Conservation (phyloP, 129 eudicot species). For the Flaveria robusta region DNA sequence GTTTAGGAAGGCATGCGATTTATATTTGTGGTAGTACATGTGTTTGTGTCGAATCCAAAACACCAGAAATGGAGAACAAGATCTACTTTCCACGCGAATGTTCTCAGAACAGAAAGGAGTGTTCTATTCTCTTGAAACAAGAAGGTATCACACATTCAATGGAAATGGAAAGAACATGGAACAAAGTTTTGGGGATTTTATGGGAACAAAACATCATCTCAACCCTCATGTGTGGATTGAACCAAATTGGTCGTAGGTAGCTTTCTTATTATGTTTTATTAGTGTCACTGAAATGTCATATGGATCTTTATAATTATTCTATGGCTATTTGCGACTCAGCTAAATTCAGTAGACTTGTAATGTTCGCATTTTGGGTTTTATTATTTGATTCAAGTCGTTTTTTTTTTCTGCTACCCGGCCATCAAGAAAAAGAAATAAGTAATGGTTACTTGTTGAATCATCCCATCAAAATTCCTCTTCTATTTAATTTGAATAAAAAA, state of each 20-base stretch:
- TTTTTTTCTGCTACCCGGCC: too few relatives aligned
- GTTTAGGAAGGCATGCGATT: constrained; percentile 22
- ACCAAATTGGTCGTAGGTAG: constrained; percentile 27
- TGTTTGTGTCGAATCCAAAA: background rate
- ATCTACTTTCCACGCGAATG: constrained; percentile 23
- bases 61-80: constrained; percentile 26
- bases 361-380: too few relatives aligned
- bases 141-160: constrained; percentile 25
- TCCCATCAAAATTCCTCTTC: too few relatives aligned
- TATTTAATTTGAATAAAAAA: too few relatives aligned
- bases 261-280: background rate
- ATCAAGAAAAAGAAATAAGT: too few relatives aligned
- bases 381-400: too few relatives aligned
- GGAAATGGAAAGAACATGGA: background rate
- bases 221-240: constrained; percentile 19
- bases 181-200: background rate
- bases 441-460: too few relatives aligned
- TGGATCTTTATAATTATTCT: too few relatives aligned
- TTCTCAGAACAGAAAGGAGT: constrained; percentile 1
- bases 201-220: background rate
- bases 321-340: too few relatives aligned
- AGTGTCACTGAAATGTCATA: too few relatives aligned
- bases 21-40: constrained; percentile 7
- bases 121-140: constrained; percentile 39
- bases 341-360: too few relatives aligned